phyloP scores from a whole-genome alignment of 192 early-diverging fungal species.

The Kappamyces sp. region DNA sequence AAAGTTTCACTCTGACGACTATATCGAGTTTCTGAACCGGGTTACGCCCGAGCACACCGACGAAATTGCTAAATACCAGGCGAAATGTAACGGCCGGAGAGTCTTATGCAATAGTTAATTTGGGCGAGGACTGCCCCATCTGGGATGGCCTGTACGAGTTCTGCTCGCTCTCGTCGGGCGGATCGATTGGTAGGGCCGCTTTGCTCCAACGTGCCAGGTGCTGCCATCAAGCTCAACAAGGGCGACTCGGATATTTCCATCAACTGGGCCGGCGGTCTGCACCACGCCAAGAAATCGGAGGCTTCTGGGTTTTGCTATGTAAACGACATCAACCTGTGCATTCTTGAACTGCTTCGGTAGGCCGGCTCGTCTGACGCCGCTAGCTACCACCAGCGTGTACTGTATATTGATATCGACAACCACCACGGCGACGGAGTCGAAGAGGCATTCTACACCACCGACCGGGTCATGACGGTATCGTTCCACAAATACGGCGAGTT shows the following conservation, averaged over 20 bases:
- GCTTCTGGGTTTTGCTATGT: conserved; percentile 98
- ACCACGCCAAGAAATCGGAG: conserved; percentile 81
- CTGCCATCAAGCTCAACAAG: conserved; percentile 73
- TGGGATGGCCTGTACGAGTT: conserved; percentile 98
- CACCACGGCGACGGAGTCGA: conserved; percentile 99
- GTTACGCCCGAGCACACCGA: conserved; percentile 48
- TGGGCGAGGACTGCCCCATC: conserved; percentile 96
- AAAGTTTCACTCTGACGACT: conserved; percentile 92
- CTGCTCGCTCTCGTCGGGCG: conserved; percentile 85
- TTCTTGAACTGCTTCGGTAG: conserved; percentile 74
- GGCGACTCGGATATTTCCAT: conserved; percentile 86
- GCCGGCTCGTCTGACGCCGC: conserved; percentile 12
- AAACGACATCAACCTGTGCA: conserved; percentile 95
- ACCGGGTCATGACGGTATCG: conserved; percentile 91
- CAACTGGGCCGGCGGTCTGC: conserved; percentile 97
- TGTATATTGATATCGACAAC: conserved; percentile 96
- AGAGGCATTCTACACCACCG: conserved; percentile 88
- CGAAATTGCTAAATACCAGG: conserved; percentile 34
- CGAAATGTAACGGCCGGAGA: conserved; percentile 44
- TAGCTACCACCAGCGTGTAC: conserved; percentile 69
- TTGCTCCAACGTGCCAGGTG: conserved; percentile 45
- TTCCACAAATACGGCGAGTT: conserved; percentile 95
- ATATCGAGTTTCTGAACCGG: conserved; percentile 90
- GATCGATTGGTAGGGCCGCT: conserved; percentile 57
- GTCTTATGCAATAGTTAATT: conserved; percentile 55